Conservation (phyloP, 306 rosid species). For the Quercus glauca region DNA sequence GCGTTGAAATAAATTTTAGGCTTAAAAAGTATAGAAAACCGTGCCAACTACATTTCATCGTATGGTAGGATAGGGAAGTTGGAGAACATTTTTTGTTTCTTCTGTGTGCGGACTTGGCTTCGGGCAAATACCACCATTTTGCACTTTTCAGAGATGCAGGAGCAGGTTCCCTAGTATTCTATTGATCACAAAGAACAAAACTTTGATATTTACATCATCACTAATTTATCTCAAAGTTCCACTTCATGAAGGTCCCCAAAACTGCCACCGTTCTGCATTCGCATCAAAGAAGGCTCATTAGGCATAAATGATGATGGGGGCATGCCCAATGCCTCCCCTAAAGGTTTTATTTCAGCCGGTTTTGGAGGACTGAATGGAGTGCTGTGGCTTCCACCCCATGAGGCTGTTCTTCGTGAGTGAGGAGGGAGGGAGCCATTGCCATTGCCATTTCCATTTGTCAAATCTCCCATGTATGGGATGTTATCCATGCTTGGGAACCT, state of each 20-base stretch:
- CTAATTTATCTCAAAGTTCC: constrained; percentile 64
- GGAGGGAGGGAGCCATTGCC: constrained; percentile 25
- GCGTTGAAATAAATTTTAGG: constrained; percentile 30
- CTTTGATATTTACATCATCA: constrained; percentile 67
- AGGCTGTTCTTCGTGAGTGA: constrained; percentile 67
- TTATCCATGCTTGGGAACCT: constrained; percentile 69
- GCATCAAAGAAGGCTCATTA: constrained; percentile 37
- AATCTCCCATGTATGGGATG: constrained; percentile 40
- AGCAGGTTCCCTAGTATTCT: constrained; percentile 45
- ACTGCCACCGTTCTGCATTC: constrained; percentile 39
- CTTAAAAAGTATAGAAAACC: constrained; percentile 24
- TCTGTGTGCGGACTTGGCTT: constrained; percentile 32
- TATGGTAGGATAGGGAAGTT: constrained; percentile 14
- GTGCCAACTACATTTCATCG: constrained; percentile 30
- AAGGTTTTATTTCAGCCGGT: constrained; percentile 33
- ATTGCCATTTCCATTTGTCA: constrained; percentile 7
- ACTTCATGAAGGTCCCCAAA: constrained; percentile 81
- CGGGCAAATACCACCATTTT: constrained; percentile 32
- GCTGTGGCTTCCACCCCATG: constrained; percentile 72
- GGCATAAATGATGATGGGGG: constrained; percentile 49
- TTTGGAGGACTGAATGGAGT: constrained; percentile 47
- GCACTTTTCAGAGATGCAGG: constrained; percentile 41
- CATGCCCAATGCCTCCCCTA: constrained; percentile 49
- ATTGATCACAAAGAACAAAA: constrained; percentile 59
- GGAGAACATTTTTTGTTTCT: constrained; percentile 23